Percentiles rank a stretch among this genome's conserved stretches.
phyloP scores from a whole-genome alignment of 2,329 filamentous ascomycete genomes.

The Exserohilum rostratum region DNA sequence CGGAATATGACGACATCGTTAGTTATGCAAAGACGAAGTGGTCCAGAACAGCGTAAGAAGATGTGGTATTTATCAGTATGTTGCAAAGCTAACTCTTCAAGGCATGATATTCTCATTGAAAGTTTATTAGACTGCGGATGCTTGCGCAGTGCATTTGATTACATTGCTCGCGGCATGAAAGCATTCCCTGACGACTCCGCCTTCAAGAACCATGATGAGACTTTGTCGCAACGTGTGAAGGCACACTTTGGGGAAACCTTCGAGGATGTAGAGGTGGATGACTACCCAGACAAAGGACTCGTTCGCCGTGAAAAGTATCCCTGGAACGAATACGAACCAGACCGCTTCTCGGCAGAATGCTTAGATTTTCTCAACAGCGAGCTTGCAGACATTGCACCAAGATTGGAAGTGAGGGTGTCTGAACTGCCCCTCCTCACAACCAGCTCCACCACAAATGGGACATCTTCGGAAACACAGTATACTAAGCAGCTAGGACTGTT shows the following conservation, averaged over 20 bases:
- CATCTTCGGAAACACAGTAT: conserved; percentile 60
- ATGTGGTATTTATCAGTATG: not conserved
- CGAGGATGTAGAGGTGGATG: conserved; percentile 56
- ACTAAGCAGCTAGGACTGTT: conserved; percentile 88
- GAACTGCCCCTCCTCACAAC: conserved; percentile 70
- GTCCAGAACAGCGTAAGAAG: conserved; percentile 39
- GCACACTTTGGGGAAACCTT: conserved; percentile 30
- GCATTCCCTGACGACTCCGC: conserved; percentile 62
- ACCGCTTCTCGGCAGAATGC: conserved; percentile 60
- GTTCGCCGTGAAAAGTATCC: conserved; percentile 70
- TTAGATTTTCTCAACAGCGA: conserved; percentile 74
- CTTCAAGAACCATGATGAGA: conserved; percentile 60
- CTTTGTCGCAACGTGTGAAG: conserved; percentile 52
- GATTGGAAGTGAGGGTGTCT: conserved; percentile 78
- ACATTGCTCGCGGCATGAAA: conserved; percentile 66
- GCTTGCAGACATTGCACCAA: conserved; percentile 73
- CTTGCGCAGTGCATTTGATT: conserved; percentile 69
- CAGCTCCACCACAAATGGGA: conserved; percentile 32
- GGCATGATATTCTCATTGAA: conserved; percentile 51
- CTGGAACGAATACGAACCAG: conserved; percentile 67
- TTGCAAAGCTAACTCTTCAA: conserved; percentile 20
- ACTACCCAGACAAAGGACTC: conserved; percentile 71
- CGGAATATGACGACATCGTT: conserved; percentile 19
- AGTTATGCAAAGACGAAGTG: conserved; percentile 31
- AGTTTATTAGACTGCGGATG: conserved; percentile 67